Base-by-base conservation (phyloP, 768 basidiomycete genomes). In the Auricularia cornea region DNA sequence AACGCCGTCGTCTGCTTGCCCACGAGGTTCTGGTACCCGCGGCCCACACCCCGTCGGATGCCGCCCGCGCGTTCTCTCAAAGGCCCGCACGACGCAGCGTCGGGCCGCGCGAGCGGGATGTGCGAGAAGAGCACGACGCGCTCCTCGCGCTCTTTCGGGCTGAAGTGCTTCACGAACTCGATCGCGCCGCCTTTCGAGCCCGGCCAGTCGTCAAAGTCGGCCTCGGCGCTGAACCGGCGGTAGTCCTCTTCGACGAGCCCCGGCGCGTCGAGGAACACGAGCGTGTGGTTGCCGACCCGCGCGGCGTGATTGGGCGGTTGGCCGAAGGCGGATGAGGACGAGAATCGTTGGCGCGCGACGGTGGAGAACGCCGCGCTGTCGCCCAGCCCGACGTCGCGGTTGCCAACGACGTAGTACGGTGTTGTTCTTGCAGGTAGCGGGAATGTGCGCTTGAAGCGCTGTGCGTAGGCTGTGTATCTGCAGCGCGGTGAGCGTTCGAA, bases 21-120 rank as follows among this genome's bases (percentile, higher is more conserved):
- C n/a, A 96, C 79, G 38, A 85, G 81, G 66, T 96, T 97, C 66
- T 78, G 90, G 69, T 93, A 95, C 3, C 92, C 92, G 61, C 83
- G 77, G 6, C 93, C 93, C 12, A 79, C 78, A 1, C 90, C 93
- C 63, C 85, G 84, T 14, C 81, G 81, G 69, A 97, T 89, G 16
- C 80, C 81, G 31, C 72, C 64, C 2, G 89, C 87, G 40, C 77
- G 80, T 73, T 97, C 94, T 56, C 94, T 83, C 26, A 84, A 72
- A 0, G 87, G 86, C 12, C 95, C 94, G 71, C 95, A 98, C 23
- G 76, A 69, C 2, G 86, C 80, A 5, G 80, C 80, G 44, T 84
- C 83, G 3, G 87, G 83, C 48, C 95, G 81, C 51, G 83, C 83
- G 10, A 98, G 82, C n/a, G 95, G 95, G 59, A 98, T 92, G 71